Base-by-base conservation (phyloP, 2,329 filamentous ascomycete genomes). In the Aspergillus pseudoviridinutans region DNA sequence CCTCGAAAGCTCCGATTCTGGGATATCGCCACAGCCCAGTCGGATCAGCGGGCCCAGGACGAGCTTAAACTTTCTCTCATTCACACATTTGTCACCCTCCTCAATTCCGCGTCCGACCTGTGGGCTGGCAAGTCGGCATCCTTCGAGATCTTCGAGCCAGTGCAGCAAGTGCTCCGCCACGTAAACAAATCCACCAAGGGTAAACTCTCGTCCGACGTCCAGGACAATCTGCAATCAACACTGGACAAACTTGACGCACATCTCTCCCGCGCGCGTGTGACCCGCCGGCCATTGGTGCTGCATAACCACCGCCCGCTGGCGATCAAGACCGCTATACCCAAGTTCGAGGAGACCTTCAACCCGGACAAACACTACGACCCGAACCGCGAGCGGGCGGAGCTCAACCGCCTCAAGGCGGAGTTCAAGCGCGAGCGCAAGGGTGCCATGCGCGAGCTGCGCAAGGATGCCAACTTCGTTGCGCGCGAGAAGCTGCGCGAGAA, bases 311-410 rank as follows among this genome's bases (percentile, higher is more conserved):
- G 84, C 0, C 91, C 92, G 0, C 83, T 96, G 2, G 88, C 94
- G 24, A 96, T 97, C 79, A 92, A 93, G 74, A 87, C 86, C 7
- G 87, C 85, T 58, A 86, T 97, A 50, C 94, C 94, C 75, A 96
- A 96, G 75, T 99, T 97, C 78, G 94, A 97, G 78, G 93, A 97
- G 72, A 83, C 85, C 57, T 99, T 92, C 83, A 94, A 96, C 74
- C 94, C 94, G 3, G 86, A 90, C 79, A 93, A 92, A 78, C 94
- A 97, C 82, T 97, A 99, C 84, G 95, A 99, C 71, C 92, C 92
- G 0, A 90, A 99, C 76, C 88, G 87, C 65, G 92, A 96, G 76
- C 90, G 94, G 35, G 88, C 90, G 24, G 92, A 97, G 70, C 77
- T 89, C 60, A 87, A 87, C 70, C 94, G 92, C 75, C 83, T 99